Conservation (phyloP, 306 rosid genomes). For the Lathyrus sativus region DNA sequence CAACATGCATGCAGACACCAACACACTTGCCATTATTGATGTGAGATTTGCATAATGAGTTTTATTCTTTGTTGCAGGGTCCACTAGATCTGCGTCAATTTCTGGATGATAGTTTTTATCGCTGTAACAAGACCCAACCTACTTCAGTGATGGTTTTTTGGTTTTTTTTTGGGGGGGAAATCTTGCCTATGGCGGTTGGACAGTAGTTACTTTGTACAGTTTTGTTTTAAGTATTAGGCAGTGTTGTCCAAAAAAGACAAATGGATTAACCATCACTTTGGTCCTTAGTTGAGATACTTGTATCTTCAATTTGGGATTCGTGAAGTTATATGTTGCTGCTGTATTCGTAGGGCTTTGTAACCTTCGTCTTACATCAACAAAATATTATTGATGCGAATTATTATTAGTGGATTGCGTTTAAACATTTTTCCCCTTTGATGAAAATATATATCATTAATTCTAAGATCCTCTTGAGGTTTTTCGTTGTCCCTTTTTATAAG, state of each 20-base stretch:
- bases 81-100: slow-evolving; percentile 32
- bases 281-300: background rate
- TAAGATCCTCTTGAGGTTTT: too few relatives aligned
- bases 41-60: background rate
- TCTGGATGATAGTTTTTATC: slow-evolving; percentile 16
- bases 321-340: background rate
- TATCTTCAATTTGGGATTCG: slow-evolving; percentile 2
- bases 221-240: slow-evolving; percentile 21
- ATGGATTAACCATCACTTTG: background rate
- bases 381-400: background rate
- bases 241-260: slow-evolving; percentile 13
- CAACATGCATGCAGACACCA: background rate
- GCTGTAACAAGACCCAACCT: background rate
- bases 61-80: slow-evolving; percentile 40
- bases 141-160: background rate
- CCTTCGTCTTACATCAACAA: background rate
- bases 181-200: background rate
- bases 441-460: too few relatives aligned
- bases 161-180: background rate
- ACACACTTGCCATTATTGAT: background rate
- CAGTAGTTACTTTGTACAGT: slow-evolving; percentile 37
- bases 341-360: background rate
- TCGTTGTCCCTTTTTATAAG: too few relatives aligned
- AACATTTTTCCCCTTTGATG: background rate
- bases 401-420: background rate